Evolutionary conservation across 805 yeast species (phyloP), one percentile per base, ranked within the genome.

Genomic region (Starmerella floricola): DNA sequence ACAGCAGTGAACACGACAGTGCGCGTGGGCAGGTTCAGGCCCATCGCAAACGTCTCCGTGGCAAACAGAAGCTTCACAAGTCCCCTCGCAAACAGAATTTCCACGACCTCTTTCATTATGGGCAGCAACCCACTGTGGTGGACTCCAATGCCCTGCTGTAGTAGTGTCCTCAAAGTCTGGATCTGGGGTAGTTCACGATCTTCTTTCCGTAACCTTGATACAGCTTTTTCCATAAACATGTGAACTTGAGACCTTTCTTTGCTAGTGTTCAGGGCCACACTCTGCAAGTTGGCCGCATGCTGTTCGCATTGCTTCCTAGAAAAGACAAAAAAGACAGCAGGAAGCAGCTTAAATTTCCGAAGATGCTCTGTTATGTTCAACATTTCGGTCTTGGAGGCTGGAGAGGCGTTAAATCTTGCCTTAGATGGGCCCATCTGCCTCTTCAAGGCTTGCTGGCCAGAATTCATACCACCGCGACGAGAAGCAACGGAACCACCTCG

Each of bases 21-120:
- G 64, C 95, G 77, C 0, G 98, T 88, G 11, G 98, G 98, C 56
- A 91, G 67, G 58, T 91, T 91, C 58, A 91, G 72, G 12, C 98
- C 98, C 97, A 91, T 91, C 6, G 98, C 97, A 68, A 91, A 88
- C 0, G 98, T 91, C 61, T 91, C 98, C 0, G 98, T 91, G 0
- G 98, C 97, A 65, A 91, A 91, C 40, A 91, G 65, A 1, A 88
- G 91, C 60, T 86, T 87, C 34, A 91, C 82, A 39, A 88, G 67
- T 0, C 94, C 78, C 52, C 75, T 79, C 0, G 96, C 78, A 64
- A 91, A 91, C 36, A 91, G 63, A 42, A 91, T 87, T 62, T 91
- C 98, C 49, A 87, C 87, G 35, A 85, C 76, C 57, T 87, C 97
- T 55, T 87, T 87, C 21, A 87, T 93, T 31, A 87, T 87, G 0